Evolutionary conservation across 1,284 basidiomycete species (phyloP).

Genomic region (Rhodotorula glutinis): DNA sequence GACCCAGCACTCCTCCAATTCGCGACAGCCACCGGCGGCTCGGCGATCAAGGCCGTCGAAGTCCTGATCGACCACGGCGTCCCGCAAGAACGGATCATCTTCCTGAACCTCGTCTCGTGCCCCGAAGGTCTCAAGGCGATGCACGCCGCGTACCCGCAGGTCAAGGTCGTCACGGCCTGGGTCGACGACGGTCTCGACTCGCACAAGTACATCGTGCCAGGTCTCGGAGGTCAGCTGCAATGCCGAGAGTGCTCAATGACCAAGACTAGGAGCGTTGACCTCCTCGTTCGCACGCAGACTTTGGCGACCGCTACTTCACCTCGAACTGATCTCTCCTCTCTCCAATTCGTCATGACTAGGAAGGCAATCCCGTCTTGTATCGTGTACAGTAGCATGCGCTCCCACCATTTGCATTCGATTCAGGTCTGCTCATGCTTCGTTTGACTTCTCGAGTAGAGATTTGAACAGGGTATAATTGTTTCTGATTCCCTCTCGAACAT

Average conservation of each 20-base stretch:
- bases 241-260: too few species aligned
- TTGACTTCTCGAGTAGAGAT: too few species aligned
- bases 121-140: conserved; percentile 88
- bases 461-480: too few species aligned
- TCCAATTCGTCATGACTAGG: not conserved
- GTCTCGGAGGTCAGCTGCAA: conserved; percentile 59
- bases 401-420: not conserved
- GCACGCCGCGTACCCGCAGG: conserved; percentile 70
- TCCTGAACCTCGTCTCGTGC: conserved; percentile 90
- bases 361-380: not conserved
- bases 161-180: conserved; percentile 94
- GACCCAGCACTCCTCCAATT: too few species aligned
- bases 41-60: conserved; percentile 95
- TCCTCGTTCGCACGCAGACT: conserved; percentile 39
- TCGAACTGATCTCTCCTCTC: not conserved
- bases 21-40: conserved; percentile 84
- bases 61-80: conserved; percentile 88
- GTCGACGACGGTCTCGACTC: conserved; percentile 92
- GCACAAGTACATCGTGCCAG: conserved; percentile 57
- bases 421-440: too few species aligned
- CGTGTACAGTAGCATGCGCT: not conserved
- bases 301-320: conserved; percentile 43
- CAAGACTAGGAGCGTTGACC: too few species aligned
- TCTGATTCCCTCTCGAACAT: too few species aligned
- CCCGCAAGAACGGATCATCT: conserved; percentile 79